A percentile compares a stretch with the other conserved stretches of the same genome.
phyloP scores from a whole-genome alignment of 495 filamentous ascomycete genomes.

The Podospora pseudocomata region DNA sequence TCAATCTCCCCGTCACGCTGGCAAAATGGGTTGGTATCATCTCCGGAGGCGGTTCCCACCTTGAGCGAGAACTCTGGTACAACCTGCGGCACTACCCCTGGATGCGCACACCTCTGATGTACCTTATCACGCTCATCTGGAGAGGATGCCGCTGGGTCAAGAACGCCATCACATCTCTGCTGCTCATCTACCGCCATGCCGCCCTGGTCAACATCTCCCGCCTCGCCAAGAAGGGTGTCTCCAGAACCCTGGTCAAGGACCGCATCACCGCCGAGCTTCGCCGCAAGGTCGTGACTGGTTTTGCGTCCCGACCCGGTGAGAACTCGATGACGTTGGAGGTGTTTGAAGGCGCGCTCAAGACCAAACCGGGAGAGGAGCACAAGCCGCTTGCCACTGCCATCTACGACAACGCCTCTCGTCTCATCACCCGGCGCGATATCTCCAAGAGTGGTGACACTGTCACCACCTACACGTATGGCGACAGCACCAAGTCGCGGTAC shows the following conservation, averaged over 20 bases:
- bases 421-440: slow-evolving; percentile 14
- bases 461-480: slow-evolving; percentile 19
- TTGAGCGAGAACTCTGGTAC: slow-evolving; percentile 31
- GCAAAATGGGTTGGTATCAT: slow-evolving; percentile 28
- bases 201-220: slow-evolving; percentile 23
- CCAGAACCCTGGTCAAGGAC: slow-evolving; percentile 18
- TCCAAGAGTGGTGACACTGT: not conserved
- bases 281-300: slow-evolving; percentile 23
- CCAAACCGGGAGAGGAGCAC: slow-evolving; percentile 2
- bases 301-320: slow-evolving; percentile 11
- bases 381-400: slow-evolving; percentile 15
- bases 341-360: slow-evolving; percentile 10
- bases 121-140: slow-evolving; percentile 17
- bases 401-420: slow-evolving; percentile 23
- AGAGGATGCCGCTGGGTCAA: slow-evolving; percentile 17
- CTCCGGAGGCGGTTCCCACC: slow-evolving; percentile 21
- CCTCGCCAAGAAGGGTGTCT: slow-evolving; percentile 22
- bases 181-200: slow-evolving; percentile 25
- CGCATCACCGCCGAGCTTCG: slow-evolving; percentile 21
- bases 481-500: slow-evolving; percentile 9
- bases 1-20: slow-evolving; percentile 10
- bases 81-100: slow-evolving; percentile 12
- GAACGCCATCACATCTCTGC: slow-evolving; percentile 21
- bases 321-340: slow-evolving; percentile 15
- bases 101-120: slow-evolving; percentile 8